Conservation (phyloP, 805 yeast species). For the Ogataea methanolica region DNA sequence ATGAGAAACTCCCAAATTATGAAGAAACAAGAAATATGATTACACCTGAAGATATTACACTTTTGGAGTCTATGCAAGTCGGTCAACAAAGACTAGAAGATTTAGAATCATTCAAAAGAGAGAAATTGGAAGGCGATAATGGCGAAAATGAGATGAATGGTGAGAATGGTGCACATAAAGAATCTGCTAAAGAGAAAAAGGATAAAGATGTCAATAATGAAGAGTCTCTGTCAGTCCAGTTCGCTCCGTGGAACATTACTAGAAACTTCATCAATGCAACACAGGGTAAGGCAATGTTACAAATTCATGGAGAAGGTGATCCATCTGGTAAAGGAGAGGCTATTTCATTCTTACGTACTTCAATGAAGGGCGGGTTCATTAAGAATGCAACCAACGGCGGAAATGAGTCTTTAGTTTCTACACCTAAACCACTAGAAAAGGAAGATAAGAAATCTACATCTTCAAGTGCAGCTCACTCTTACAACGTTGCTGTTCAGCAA, state of each 20-base stretch:
- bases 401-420: slow-evolving; percentile 12
- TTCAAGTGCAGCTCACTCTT: slow-evolving; percentile 57
- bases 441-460: slow-evolving; percentile 37
- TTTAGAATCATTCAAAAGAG: slow-evolving; percentile 49
- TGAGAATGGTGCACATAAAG: slow-evolving; percentile 5
- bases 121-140: slow-evolving; percentile 28
- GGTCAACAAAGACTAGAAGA: slow-evolving; percentile 91
- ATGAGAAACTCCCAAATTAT: slow-evolving; percentile 64
- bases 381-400: slow-evolving; percentile 14
- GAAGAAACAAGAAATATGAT: slow-evolving; percentile 79
- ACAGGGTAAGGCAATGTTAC: slow-evolving; percentile 96
- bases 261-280: slow-evolving; percentile 89
- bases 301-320: slow-evolving; percentile 91
- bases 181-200: slow-evolving; percentile 10
- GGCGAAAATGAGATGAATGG: not conserved
- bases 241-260: slow-evolving; percentile 93
- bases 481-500: slow-evolving; percentile 81
- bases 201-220: slow-evolving; percentile 36
- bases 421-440: slow-evolving; percentile 19
- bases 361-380: slow-evolving; percentile 90
- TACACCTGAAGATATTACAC: slow-evolving; percentile 83
- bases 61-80: slow-evolving; percentile 87
- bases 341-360: slow-evolving; percentile 79
- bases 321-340: slow-evolving; percentile 90
- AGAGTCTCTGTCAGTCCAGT: slow-evolving; percentile 71